phyloP scores from a whole-genome alignment of 257 asterid species.

The Rehmannia glutinosa region DNA sequence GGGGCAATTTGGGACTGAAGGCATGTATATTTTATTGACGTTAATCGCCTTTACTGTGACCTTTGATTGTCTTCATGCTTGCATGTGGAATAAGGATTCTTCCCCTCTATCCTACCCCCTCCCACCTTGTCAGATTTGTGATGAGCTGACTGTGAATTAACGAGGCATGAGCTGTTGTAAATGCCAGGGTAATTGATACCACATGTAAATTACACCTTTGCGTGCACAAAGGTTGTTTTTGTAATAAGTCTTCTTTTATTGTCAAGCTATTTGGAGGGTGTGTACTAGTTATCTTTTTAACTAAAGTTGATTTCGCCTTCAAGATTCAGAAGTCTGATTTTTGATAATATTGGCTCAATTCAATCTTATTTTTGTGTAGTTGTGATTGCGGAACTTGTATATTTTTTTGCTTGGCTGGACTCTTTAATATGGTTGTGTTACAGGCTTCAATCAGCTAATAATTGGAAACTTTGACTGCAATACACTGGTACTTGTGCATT shows the following conservation, averaged over 20 bases:
- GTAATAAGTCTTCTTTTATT: neutral
- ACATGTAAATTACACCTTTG: neutral
- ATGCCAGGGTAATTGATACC: neutral
- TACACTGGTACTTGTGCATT: neutral
- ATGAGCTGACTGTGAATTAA: neutral
- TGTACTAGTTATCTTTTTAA: neutral
- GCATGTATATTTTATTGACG: constrained; percentile 28
- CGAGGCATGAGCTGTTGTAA: neutral
- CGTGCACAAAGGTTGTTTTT: neutral
- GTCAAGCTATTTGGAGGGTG: neutral
- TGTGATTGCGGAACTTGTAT: neutral
- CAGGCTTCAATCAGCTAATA: constrained; percentile 1
- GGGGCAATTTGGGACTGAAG: constrained; percentile 85
- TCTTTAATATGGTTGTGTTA: neutral
- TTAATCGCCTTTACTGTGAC: neutral
- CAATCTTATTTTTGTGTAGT: neutral
- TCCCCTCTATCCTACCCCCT: neutral
- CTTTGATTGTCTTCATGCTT: constrained; percentile 1
- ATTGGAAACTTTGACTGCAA: too few relatives aligned
- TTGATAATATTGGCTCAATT: neutral
- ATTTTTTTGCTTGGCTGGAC: neutral
- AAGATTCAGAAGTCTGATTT: neutral
- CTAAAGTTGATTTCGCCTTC: too few relatives aligned
- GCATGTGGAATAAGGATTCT: neutral
- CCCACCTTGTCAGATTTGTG: neutral